These are phyloP conservation scores for Porphyra umbilicalis DNA, from an alignment of 31 red algal species.

Conservation along the genomic window DNA sequence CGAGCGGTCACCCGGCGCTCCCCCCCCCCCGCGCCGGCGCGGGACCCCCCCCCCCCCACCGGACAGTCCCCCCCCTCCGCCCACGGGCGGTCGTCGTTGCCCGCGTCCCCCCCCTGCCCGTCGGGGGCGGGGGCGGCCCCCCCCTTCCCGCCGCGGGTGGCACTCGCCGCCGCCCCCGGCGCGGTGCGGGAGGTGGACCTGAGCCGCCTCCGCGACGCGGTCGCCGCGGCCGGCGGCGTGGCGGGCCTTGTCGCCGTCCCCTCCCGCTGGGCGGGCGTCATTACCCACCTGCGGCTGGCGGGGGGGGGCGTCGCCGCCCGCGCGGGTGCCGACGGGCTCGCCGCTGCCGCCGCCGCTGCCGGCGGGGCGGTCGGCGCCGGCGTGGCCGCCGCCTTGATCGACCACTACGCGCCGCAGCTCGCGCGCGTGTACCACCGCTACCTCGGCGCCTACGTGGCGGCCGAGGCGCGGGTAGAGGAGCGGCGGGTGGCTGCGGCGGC, in stretches of 20 bases:
- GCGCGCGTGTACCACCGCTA: neutral
- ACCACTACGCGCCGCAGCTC: neutral
- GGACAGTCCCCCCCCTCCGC: neutral
- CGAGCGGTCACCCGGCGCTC: too few relatives aligned
- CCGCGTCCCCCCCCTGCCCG: too few relatives aligned
- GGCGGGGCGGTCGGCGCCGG: neutral
- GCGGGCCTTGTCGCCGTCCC: neutral
- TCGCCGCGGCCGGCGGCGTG: neutral
- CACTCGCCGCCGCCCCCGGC: neutral
- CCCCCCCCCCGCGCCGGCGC: neutral
- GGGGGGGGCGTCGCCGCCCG: neutral
- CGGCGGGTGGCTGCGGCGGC: neutral
- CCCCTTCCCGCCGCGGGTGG: neutral
- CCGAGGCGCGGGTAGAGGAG: neutral
- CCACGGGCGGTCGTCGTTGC: too few relatives aligned
- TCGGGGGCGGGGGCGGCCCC: too few relatives aligned
- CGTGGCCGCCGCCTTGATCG: neutral
- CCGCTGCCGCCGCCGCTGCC: neutral
- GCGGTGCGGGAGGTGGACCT: neutral
- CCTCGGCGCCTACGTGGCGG: neutral
- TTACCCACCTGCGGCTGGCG: neutral
- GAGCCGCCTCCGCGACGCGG: neutral
- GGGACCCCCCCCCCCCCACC: neutral
- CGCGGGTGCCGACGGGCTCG: neutral
- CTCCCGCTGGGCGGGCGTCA: neutral